Conservation (phyloP, 192 early-diverging fungal species). For the Mortierella claussenii region DNA sequence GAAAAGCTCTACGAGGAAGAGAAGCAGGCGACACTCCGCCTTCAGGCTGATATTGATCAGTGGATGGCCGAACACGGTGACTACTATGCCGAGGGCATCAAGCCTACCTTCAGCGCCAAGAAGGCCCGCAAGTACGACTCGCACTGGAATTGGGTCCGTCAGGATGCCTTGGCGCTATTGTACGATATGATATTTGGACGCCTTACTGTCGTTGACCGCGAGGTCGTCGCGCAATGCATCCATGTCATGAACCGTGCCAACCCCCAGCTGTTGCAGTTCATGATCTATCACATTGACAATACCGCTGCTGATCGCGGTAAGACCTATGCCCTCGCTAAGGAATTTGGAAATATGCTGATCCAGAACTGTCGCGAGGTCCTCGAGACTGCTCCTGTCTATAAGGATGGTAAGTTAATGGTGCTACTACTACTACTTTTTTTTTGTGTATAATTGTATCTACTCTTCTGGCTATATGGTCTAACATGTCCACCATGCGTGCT, state of each 20-base stretch:
- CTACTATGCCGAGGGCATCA: slow-evolving; percentile 89
- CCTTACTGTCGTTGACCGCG: slow-evolving; percentile 88
- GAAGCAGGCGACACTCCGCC: slow-evolving; percentile 67
- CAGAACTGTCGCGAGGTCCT: slow-evolving; percentile 93
- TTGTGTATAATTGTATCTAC: neutral
- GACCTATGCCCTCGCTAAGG: slow-evolving; percentile 85
- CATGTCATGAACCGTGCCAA: slow-evolving; percentile 94
- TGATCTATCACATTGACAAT: slow-evolving; percentile 88
- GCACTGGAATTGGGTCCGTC: slow-evolving; percentile 97
- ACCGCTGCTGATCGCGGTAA: slow-evolving; percentile 81
- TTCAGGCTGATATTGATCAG: slow-evolving; percentile 88
- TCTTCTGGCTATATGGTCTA: neutral
- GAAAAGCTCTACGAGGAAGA: slow-evolving; percentile 72
- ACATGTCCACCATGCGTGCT: too few relatives aligned
- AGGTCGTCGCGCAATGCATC: slow-evolving; percentile 90
- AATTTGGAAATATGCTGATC: slow-evolving; percentile 82
- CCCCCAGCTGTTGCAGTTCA: slow-evolving; percentile 81
- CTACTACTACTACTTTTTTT: slow-evolving; percentile 5
- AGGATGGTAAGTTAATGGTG: slow-evolving; percentile 72
- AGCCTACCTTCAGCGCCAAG: slow-evolving; percentile 81
- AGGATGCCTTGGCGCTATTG: slow-evolving; percentile 87
- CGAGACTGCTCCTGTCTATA: slow-evolving; percentile 82
- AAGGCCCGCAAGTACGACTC: slow-evolving; percentile 95
- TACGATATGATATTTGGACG: slow-evolving; percentile 95
- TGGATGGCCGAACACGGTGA: slow-evolving; percentile 95